Evolutionary conservation across 163 green algal genomes (phyloP).

Genomic region (Chloromonas sp.): DNA sequence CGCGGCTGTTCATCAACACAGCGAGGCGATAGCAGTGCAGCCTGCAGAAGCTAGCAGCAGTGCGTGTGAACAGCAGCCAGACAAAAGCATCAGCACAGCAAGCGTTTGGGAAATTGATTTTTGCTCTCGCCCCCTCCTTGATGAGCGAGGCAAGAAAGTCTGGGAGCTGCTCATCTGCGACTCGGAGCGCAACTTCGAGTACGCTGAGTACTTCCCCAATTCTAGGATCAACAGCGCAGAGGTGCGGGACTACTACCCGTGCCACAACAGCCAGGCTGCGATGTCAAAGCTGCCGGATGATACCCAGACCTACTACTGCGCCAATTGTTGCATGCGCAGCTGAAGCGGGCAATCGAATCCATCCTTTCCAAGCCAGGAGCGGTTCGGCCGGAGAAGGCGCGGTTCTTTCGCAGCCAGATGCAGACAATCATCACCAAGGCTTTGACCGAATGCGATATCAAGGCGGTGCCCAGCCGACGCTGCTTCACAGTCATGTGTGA

Average conservation of each 20-base stretch:
- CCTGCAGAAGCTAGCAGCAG: slow-evolving; percentile 7
- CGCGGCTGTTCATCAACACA: too few relatives aligned
- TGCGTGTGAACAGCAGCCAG: neutral
- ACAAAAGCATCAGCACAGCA: slow-evolving; percentile 14
- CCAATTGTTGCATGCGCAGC: slow-evolving; percentile 35
- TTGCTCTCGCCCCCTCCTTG: slow-evolving; percentile 88
- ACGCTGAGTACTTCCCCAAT: slow-evolving; percentile 93
- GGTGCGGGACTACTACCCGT: slow-evolving; percentile 32
- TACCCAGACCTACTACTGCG: too few relatives aligned
- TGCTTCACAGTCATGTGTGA: slow-evolving; percentile 87
- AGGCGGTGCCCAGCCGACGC: slow-evolving; percentile 77
- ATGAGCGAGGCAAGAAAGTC: slow-evolving; percentile 92
- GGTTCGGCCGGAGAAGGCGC: slow-evolving; percentile 57
- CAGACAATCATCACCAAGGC: slow-evolving; percentile 95
- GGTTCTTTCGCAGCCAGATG: slow-evolving; percentile 93
- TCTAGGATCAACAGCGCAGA: slow-evolving; percentile 96
- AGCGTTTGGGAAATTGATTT: slow-evolving; percentile 93
- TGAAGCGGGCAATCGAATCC: slow-evolving; percentile 62
- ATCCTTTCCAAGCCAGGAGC: slow-evolving; percentile 69
- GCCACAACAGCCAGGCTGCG: neutral
- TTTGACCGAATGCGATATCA: slow-evolving; percentile 81
- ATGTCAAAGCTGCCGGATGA: too few relatives aligned
- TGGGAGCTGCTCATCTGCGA: slow-evolving; percentile 94
- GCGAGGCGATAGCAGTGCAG: neutral
- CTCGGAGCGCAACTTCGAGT: slow-evolving; percentile 76